Evolutionary conservation across 148 eudicot species (phyloP), one percentile per base, ranked within the genome.

Genomic region (Agrostemma githago): DNA sequence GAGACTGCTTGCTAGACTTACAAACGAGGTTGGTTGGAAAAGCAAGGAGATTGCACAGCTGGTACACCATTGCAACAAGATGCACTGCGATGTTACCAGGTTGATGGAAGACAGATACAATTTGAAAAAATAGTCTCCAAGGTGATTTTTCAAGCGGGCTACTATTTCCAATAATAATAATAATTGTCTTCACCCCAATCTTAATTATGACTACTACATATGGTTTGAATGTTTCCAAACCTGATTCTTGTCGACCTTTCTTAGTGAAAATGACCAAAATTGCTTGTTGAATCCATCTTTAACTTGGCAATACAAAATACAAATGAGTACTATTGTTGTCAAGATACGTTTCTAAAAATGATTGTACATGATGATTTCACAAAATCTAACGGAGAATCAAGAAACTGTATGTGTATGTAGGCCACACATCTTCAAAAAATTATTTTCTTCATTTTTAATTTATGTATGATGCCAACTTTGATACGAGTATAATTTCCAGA

Each of bases 1-100:
- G 0, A 71, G 73, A 19, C 42, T 64, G 20, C 15, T 77, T 71
- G 41, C 39, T 63, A 64, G 75, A 39, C 75, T 71, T 44, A n/a
- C 61, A 56, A 63, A 37, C 26, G 75, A 77, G 8, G 9, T 77
- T 15, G 64, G 63, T 63, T 17, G 4, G 26, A 77, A 71, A 71
- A 15, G 41, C 39, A 56, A 48, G 53, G 64, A 70, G 10, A 62
- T 46, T 38, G 54, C 2, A 19, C 37, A 44, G 7, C 68, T 76
- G 21, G 15, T 59, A 60, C 68, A 11, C 59, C 12, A 6, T 43
- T 76, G 79, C 53, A 34, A 62, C 21, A 26, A 51, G 40, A 64
- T 77, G 64, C 39, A 20, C 16, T 17, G 17, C 63, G 79, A 77
- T 62, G 4, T 76, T 40, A 51, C 6, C 16, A 63, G 40, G 64